Conservation (phyloP, 306 rosid species). For the Gastrolobium villosum region DNA sequence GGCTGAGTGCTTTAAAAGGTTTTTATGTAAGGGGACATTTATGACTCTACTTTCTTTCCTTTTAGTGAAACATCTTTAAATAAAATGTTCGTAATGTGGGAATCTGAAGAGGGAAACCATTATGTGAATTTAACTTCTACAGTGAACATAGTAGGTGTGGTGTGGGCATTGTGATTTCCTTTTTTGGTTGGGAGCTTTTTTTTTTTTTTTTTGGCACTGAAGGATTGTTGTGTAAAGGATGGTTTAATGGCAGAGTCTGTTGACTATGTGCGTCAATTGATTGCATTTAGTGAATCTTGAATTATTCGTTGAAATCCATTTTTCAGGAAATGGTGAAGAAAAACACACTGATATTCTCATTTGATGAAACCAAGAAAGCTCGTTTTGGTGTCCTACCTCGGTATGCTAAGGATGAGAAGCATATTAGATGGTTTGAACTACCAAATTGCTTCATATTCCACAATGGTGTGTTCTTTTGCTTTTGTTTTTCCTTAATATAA, state of each 20-base stretch:
- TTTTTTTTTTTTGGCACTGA: not conserved
- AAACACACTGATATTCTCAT: constrained; percentile 75
- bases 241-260: constrained; percentile 11
- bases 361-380: constrained; percentile 86
- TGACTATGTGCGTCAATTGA: constrained; percentile 22
- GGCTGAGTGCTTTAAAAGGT: not conserved
- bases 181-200: not conserved
- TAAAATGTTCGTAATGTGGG: not conserved
- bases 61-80: constrained; percentile 7
- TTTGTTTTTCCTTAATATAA: constrained; percentile 20
- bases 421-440: constrained; percentile 92
- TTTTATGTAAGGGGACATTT: too few relatives aligned
- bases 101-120: not conserved
- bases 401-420: constrained; percentile 86
- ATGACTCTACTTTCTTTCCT: not conserved
- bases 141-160: not conserved
- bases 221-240: not conserved
- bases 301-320: constrained; percentile 37
- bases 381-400: constrained; percentile 96
- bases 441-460: constrained; percentile 98
- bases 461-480: constrained; percentile 67
- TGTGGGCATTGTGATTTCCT: not conserved
- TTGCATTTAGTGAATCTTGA: constrained; percentile 26
- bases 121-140: constrained; percentile 5
- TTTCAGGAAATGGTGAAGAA: constrained; percentile 98